A percentile compares a stretch with the other conserved stretches of the same genome.
Conservation (phyloP, 2,329 filamentous ascomycete species). For the Nannizziopsis arthrosporioides region DNA sequence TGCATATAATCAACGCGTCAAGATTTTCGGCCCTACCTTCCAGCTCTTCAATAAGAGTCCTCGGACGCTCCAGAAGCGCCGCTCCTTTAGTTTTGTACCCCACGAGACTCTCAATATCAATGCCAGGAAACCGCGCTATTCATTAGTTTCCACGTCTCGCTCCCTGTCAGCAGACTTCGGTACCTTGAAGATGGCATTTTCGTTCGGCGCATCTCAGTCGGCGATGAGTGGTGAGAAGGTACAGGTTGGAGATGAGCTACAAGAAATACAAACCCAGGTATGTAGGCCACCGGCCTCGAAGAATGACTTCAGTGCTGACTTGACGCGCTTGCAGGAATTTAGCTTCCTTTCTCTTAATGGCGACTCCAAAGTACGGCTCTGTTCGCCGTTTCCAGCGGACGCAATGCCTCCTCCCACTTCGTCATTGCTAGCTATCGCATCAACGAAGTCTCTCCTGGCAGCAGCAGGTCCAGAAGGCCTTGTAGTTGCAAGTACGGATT, state of each 20-base stretch:
- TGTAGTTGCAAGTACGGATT: slow-evolving; percentile 62
- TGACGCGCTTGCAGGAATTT: slow-evolving; percentile 44
- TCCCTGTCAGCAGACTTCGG: slow-evolving; percentile 30
- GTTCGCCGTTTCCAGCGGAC: slow-evolving; percentile 60
- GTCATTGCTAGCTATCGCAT: slow-evolving; percentile 74
- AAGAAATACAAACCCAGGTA: slow-evolving; percentile 74
- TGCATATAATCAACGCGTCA: slow-evolving; percentile 22
- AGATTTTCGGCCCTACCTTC: slow-evolving; percentile 36
- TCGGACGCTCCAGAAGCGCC: slow-evolving; percentile 30
- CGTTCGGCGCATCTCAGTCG: slow-evolving; percentile 42
- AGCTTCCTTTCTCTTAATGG: slow-evolving; percentile 71
- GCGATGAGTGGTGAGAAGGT: slow-evolving; percentile 29
- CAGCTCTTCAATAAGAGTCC: slow-evolving; percentile 34
- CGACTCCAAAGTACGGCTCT: slow-evolving; percentile 66
- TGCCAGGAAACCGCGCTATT: slow-evolving; percentile 26
- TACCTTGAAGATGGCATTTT: slow-evolving; percentile 49
- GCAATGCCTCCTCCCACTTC: slow-evolving; percentile 62
- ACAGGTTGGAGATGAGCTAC: slow-evolving; percentile 54
- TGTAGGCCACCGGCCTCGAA: neutral
- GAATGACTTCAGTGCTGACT: neutral
- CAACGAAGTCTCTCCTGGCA: slow-evolving; percentile 67
- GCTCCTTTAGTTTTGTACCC: slow-evolving; percentile 29
- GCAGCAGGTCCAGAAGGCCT: slow-evolving; percentile 75
- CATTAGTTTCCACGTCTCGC: slow-evolving; percentile 27
- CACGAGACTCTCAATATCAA: slow-evolving; percentile 21